Evolutionary conservation across 2,329 filamentous ascomycete species (phyloP).

Genomic region (Neoascochyta sp.): DNA sequence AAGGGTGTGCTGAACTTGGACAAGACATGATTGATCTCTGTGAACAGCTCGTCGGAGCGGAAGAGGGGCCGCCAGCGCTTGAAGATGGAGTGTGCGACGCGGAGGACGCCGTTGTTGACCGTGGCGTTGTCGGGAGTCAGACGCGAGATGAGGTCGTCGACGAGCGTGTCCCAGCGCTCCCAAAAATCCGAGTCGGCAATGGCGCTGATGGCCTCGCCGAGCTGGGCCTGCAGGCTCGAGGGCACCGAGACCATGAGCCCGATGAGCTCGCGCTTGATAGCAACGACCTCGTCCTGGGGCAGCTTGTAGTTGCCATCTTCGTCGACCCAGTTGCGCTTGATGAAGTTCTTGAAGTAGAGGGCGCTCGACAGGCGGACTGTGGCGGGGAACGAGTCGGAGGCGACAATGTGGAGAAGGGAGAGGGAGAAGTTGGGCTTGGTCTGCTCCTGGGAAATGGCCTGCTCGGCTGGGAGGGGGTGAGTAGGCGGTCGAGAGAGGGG

Average conservation of each 20-base stretch:
- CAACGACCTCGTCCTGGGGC: slow-evolving; percentile 72
- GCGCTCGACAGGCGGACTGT: slow-evolving; percentile 84
- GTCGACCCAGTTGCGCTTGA: slow-evolving; percentile 90
- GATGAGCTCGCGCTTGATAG: slow-evolving; percentile 93
- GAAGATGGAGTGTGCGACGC: slow-evolving; percentile 98
- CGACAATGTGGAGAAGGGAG: slow-evolving; percentile 81
- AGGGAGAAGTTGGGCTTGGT: slow-evolving; percentile 84
- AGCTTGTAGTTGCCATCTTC: slow-evolving; percentile 94
- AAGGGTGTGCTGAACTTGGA: slow-evolving; percentile 80
- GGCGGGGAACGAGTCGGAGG: slow-evolving; percentile 64
- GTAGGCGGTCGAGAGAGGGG: slow-evolving; percentile 3
- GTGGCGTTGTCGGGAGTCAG: slow-evolving; percentile 77
- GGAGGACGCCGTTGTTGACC: slow-evolving; percentile 88
- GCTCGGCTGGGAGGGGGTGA: slow-evolving; percentile 66
- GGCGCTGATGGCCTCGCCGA: slow-evolving; percentile 93
- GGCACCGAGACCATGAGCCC: slow-evolving; percentile 95
- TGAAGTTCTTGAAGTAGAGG: slow-evolving; percentile 98
- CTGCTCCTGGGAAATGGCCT: slow-evolving; percentile 73
- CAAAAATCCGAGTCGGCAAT: slow-evolving; percentile 99
- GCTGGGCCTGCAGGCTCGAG: slow-evolving; percentile 80
- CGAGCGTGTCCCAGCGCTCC: slow-evolving; percentile 92
- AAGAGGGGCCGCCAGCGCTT: slow-evolving; percentile 92
- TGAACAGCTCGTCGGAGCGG: slow-evolving; percentile 86
- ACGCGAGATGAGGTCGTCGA: slow-evolving; percentile 84
- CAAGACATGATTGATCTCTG: slow-evolving; percentile 94